Percentiles rank a stretch among this genome's conserved stretches.
phyloP scores from a whole-genome alignment of 2,329 filamentous ascomycete genomes.

The Colletotrichum noveboracense region DNA sequence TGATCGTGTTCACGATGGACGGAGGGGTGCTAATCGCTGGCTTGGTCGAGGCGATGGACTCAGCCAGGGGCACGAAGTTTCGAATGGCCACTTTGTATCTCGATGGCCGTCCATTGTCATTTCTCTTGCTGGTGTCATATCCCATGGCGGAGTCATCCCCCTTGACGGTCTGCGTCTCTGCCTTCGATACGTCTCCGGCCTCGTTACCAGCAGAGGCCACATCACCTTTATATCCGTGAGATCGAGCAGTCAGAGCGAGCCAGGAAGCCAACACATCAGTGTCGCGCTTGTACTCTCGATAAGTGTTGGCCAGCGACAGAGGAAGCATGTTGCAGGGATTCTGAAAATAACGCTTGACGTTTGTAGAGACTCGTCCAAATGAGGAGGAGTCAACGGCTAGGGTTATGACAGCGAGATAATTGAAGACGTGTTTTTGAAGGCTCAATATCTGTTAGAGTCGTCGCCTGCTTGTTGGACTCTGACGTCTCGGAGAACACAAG shows the following conservation, averaged over 20 bases:
- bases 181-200: not conserved
- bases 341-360: not conserved
- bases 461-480: not conserved
- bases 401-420: not conserved
- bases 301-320: not conserved
- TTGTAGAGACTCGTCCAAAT: not conserved
- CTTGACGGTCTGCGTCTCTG: not conserved
- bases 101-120: not conserved
- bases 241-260: not conserved
- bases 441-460: not conserved
- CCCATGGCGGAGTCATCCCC: too few relatives aligned
- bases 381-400: not conserved
- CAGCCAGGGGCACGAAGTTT: not conserved
- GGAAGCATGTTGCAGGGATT: not conserved
- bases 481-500: not conserved
- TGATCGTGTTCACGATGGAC: not conserved
- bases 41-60: not conserved
- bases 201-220: not conserved
- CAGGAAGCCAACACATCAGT: not conserved
- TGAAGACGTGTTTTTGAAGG: not conserved
- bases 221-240: not conserved
- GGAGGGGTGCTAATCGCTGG: not conserved
- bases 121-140: not conserved
- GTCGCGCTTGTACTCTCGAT: not conserved
- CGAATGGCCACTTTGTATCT: not conserved